Base-by-base conservation (phyloP, 2,329 filamentous ascomycete genomes). In the Leptodontidium sp. region DNA sequence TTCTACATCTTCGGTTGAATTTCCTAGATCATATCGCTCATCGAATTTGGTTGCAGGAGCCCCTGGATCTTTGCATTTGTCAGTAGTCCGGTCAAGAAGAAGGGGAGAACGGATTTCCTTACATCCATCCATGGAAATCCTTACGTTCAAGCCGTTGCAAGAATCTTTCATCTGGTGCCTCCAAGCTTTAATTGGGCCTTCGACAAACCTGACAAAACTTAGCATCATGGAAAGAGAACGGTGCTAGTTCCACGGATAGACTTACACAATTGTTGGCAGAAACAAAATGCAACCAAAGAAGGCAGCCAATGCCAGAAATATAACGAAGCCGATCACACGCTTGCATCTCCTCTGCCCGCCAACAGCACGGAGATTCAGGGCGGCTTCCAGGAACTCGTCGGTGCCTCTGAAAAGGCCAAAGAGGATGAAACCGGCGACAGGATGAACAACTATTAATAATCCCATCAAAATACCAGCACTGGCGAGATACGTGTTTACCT, bases 161-260 rank as follows among this genome's bases (percentile, higher is more conserved):
- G 73, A 74, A 55, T 73, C 40, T 35, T 65, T 70, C 71, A 75
- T 74, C 17, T 71, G 53, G 17, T 67, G 11, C 24, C 70, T 62
- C 73, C 72, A 74, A 9, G 24, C n/a, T 12, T 67, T 68, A 2
- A 47, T 15, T 9, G 68, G 61, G 2, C 70, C 70, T 15, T 2
- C 43, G 1, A n/a, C 0, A 38, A 70, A 61, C 21, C 72, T 67
- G 45, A 17, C 7, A 2, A 7, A 11, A 26, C 21, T 68, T 24
- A 68, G 62, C 21, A 32, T 26, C 12, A 26, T 53, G 17, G 14
- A 3, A 12, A 29, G 5, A 21, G 2, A 50, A 7, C 1, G 12
- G 4, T 6, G 35, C 17, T 1, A 21, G 15, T 35, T 32, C 29
- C 5, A 59, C n/a, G 11, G 8, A 4, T 12, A 9, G 29, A 66